Evolutionary conservation across 2,329 filamentous ascomycete genomes (phyloP), one percentile per base, ranked within the genome.

Genomic region (Xylariaceae sp.): DNA sequence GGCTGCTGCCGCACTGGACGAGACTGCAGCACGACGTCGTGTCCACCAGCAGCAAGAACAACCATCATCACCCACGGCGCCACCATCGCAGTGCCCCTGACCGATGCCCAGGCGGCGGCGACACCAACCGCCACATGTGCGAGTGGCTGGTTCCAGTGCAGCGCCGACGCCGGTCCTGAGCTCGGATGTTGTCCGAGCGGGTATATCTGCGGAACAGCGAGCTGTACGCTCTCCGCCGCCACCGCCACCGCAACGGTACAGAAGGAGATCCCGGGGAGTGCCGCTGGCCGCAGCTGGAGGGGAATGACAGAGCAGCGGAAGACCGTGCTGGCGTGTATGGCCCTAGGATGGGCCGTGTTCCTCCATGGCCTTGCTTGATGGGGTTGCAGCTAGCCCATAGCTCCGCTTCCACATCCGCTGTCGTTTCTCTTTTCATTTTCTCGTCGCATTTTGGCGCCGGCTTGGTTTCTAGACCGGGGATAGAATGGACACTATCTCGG

Each of bases 1-100:
- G 81, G 81, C 1, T 97, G 92, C 74, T 97, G 92, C 72, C 87
- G 88, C 53, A 91, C 89, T 0, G 92, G 90, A 1, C 83, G 92
- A 18, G 81, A 95, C 72, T 97, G 92, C 72, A 82, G 87, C 55
- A 87, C 85, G 0, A 88, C 87, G 0, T 88, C 86, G 6, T 97
- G 92, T 64, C 88, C 89, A 0, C 71, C 81, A 0, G 73, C 77
- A 0, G 65, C 77, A 0, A 69, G 71, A 8, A 79, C 74, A 1
- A 87, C 84, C 0, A 87, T 85, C 0, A 81, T 91, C 2, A 80
- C 78, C 0, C 77, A 84, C 57, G 87, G 86, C 6, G 76, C 81
- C 2, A 95, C 90, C 0, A 74, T 96, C 26, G 84, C 86, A 0
- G 83, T 89, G 15, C 85, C 84, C 1, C 76, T 74, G 0, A 72